Percentiles rank a stretch among this genome's conserved stretches.
Evolutionary conservation across 148 eudicot species (phyloP).

Genomic region (Persicaria maculosa): DNA sequence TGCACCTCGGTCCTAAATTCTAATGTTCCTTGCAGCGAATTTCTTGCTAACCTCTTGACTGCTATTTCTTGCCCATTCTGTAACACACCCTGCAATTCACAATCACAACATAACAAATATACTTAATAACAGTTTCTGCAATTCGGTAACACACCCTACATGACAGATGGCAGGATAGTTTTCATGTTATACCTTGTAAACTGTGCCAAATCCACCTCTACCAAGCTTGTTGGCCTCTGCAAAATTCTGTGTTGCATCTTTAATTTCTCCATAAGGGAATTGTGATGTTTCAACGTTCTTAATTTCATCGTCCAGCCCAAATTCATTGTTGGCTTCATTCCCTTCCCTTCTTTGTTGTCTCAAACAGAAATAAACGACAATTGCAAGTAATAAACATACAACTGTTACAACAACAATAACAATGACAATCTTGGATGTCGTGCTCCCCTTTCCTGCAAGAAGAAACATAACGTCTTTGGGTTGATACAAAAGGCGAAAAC

Average conservation of each 20-base stretch:
- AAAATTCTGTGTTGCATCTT: not conserved
- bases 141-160: not conserved
- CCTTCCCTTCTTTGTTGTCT: not conserved
- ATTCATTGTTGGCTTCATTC: not conserved
- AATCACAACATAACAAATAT: not conserved
- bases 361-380: not conserved
- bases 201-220: not conserved
- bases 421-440: not conserved
- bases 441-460: not conserved
- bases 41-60: slow-evolving; percentile 23
- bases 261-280: not conserved
- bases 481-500: not conserved
- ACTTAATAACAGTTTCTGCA: not conserved
- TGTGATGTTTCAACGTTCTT: not conserved
- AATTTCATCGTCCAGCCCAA: not conserved
- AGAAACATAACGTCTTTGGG: not conserved
- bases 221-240: not conserved
- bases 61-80: slow-evolving; percentile 24
- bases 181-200: not conserved
- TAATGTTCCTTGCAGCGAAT: slow-evolving; percentile 16
- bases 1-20: slow-evolving; percentile 24
- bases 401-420: not conserved
- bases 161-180: not conserved
- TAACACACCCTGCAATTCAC: not conserved
- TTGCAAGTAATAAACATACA: not conserved